These are phyloP conservation scores for Chiua virens DNA, from an alignment of 768 basidiomycete genomes.

Conservation along the genomic window DNA sequence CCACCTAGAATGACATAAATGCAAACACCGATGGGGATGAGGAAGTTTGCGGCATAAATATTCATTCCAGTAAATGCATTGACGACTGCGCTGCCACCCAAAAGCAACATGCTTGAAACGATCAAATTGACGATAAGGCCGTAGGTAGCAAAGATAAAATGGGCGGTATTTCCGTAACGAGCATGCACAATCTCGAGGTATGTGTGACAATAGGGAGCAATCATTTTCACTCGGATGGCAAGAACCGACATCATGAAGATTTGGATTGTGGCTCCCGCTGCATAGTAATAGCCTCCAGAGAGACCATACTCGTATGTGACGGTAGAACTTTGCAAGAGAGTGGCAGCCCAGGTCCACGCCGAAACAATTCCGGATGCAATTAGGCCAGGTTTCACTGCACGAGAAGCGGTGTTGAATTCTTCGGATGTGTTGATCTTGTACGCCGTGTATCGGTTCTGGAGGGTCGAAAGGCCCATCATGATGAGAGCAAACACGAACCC, in stretches of 20 bases:
- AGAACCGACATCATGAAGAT: conserved; percentile 27
- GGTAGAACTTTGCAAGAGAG: conserved; percentile 29
- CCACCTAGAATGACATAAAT: conserved; percentile 39
- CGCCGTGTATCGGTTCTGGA: conserved; percentile 28
- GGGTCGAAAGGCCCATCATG: conserved; percentile 28
- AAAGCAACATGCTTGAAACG: conserved; percentile 36
- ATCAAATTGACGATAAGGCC: conserved; percentile 28
- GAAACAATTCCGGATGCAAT: conserved; percentile 24
- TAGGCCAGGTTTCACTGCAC: conserved; percentile 16
- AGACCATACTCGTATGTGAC: conserved; percentile 33
- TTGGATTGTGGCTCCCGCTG: conserved; percentile 28
- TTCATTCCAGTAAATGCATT: conserved; percentile 42
- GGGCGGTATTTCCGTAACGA: conserved; percentile 29
- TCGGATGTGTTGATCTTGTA: conserved; percentile 27
- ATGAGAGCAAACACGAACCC: conserved; percentile 29
- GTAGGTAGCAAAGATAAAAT: conserved; percentile 27
- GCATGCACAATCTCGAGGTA: conserved; percentile 37
- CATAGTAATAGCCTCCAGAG: conserved; percentile 28
- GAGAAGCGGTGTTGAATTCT: conserved; percentile 32
- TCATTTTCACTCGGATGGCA: conserved; percentile 32
- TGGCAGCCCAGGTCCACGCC: conserved; percentile 33
- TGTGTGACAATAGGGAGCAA: conserved; percentile 36
- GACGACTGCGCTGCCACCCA: conserved; percentile 40
- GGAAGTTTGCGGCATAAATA: conserved; percentile 38
- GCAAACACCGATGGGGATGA: conserved; percentile 42